These are phyloP conservation scores for Melanogaster broomeanus DNA, from an alignment of 768 basidiomycete genomes.

Conservation along the genomic window DNA sequence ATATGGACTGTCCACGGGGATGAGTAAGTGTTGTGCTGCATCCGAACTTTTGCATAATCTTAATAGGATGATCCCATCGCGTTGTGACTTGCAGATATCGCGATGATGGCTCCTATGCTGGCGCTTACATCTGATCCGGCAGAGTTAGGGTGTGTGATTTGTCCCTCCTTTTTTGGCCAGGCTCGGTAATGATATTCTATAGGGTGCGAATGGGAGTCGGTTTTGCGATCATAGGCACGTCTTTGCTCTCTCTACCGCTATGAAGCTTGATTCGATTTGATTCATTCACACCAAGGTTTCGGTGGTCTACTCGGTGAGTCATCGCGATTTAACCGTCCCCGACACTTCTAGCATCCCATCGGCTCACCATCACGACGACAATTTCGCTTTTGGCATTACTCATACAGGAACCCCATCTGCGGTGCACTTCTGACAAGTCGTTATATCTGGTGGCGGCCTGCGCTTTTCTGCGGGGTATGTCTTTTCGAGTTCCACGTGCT, in stretches of 20 bases:
- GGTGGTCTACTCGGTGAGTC: slow-evolving; percentile 24
- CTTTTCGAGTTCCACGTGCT: too few relatives aligned
- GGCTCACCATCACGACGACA: not conserved
- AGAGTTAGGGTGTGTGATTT: slow-evolving; percentile 48
- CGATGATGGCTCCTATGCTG: slow-evolving; percentile 41
- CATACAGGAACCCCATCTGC: slow-evolving; percentile 54
- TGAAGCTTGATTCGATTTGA: not conserved
- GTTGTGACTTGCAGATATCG: slow-evolving; percentile 33
- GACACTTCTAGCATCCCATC: too few relatives aligned
- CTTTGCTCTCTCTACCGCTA: not conserved
- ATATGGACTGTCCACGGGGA: slow-evolving; percentile 52
- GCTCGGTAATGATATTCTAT: slow-evolving; percentile 4
- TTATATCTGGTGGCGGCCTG: too few relatives aligned
- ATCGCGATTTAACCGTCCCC: not conserved
- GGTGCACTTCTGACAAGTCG: too few relatives aligned
- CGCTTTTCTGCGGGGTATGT: too few relatives aligned
- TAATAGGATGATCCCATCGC: not conserved
- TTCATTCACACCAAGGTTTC: slow-evolving; percentile 11
- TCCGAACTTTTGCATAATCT: not conserved
- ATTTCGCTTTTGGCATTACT: slow-evolving; percentile 19
- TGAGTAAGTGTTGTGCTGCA: slow-evolving; percentile 35
- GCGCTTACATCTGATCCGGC: slow-evolving; percentile 41
- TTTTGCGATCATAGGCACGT: slow-evolving; percentile 41
- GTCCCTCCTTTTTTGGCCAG: slow-evolving; percentile 3
- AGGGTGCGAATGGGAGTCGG: too few relatives aligned